These are phyloP conservation scores for Ophiostoma piceae DNA, from an alignment of 2,329 filamentous ascomycete genomes.

Conservation along the genomic window DNA sequence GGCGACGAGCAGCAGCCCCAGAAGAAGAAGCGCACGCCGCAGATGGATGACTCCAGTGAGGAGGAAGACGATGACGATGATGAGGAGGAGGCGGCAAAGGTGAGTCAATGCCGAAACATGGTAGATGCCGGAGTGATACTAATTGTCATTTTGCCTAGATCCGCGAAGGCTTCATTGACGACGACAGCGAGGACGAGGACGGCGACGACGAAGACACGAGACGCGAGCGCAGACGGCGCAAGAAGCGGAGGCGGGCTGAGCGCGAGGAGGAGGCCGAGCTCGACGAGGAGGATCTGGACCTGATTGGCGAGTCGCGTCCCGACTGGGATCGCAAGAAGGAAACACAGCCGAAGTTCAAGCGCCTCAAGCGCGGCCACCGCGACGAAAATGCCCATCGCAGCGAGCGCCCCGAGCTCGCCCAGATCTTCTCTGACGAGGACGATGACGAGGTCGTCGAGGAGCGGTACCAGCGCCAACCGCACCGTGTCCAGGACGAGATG, in stretches of 20 bases:
- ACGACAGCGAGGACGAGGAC: slow-evolving; percentile 76
- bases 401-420: slow-evolving; percentile 68
- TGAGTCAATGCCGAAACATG: slow-evolving; percentile 36
- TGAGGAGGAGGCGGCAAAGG: slow-evolving; percentile 73
- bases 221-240: slow-evolving; percentile 57
- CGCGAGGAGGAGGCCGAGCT: slow-evolving; percentile 82
- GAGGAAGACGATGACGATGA: slow-evolving; percentile 92
- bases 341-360: slow-evolving; percentile 80
- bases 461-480: slow-evolving; percentile 48
- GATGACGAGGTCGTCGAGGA: slow-evolving; percentile 59
- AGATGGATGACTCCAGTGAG: slow-evolving; percentile 79
- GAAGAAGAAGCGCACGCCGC: slow-evolving; percentile 40
- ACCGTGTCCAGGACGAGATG: slow-evolving; percentile 69
- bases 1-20: slow-evolving; percentile 63
- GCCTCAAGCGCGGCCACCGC: slow-evolving; percentile 85
- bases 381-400: slow-evolving; percentile 62
- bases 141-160: slow-evolving; percentile 48
- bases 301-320: slow-evolving; percentile 79
- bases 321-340: slow-evolving; percentile 60
- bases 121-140: slow-evolving; percentile 17
- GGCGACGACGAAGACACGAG: slow-evolving; percentile 54
- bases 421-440: slow-evolving; percentile 95
- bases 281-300: slow-evolving; percentile 91
- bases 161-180: slow-evolving; percentile 91
- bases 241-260: slow-evolving; percentile 70